Conservation (phyloP, 306 rosid genomes). For the Mucuna pruriens region DNA sequence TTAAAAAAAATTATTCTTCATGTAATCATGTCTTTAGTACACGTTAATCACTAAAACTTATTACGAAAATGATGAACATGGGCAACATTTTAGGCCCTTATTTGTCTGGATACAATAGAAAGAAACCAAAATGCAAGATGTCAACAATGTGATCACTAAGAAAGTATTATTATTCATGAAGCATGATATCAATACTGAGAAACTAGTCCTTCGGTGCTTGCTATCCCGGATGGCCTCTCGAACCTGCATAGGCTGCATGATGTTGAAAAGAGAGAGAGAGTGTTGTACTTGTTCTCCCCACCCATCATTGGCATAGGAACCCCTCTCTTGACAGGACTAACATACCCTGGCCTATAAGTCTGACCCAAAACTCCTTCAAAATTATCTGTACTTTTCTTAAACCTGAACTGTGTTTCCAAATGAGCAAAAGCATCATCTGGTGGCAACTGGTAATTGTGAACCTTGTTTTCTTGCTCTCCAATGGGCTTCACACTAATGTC, state of each 20-base stretch:
- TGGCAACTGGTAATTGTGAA: constrained; percentile 75
- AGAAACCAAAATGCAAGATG: constrained; percentile 29
- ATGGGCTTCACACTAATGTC: constrained; percentile 71
- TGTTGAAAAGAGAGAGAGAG: constrained; percentile 57
- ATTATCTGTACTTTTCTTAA: constrained; percentile 49
- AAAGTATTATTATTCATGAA: not conserved
- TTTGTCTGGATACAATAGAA: constrained; percentile 25
- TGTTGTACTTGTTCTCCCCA: constrained; percentile 70
- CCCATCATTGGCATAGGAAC: constrained; percentile 86
- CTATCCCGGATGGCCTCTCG: constrained; percentile 52
- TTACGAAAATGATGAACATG: constrained; percentile 30
- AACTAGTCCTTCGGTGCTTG: constrained; percentile 36
- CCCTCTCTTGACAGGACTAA: constrained; percentile 74
- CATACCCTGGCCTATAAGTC: constrained; percentile 70
- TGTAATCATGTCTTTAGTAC: constrained; percentile 12
- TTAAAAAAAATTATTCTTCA: not conserved
- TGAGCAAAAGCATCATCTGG: constrained; percentile 70
- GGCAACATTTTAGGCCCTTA: constrained; percentile 58
- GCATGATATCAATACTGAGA: constrained; percentile 52
- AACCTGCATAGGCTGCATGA: constrained; percentile 63
- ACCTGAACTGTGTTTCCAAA: constrained; percentile 75
- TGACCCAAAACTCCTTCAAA: constrained; percentile 81
- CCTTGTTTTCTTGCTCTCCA: constrained; percentile 64
- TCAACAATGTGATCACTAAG: not conserved
- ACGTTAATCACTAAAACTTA: not conserved